Percentiles rank a stretch among this genome's conserved stretches.
Conservation (phyloP, 2,329 filamentous ascomycete genomes). For the Botryotinia calthae region DNA sequence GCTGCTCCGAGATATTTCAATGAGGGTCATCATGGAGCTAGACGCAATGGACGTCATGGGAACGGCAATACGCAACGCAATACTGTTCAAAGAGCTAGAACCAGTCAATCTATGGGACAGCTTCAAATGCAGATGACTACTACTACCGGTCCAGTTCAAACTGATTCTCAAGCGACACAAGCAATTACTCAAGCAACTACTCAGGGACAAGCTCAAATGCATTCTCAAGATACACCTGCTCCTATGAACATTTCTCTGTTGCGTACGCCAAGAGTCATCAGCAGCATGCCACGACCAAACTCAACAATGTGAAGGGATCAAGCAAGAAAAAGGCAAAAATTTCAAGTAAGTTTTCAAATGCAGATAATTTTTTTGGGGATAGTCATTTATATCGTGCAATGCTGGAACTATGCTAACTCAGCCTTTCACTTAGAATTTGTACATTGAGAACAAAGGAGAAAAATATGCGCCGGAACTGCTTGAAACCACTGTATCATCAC, state of each 20-base stretch:
- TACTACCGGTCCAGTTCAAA: not conserved
- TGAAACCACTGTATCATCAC: conserved; percentile 5
- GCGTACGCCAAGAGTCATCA: conserved; percentile 7
- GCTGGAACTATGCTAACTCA: conserved; percentile 16
- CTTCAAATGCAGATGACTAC: not conserved
- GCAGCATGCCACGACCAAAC: conserved; percentile 13
- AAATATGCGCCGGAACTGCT: conserved; percentile 20
- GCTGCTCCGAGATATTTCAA: not conserved
- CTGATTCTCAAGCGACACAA: not conserved
- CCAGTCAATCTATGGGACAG: not conserved
- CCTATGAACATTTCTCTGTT: not conserved
- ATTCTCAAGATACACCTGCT: not conserved
- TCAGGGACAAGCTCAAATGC: not conserved
- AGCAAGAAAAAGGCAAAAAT: not conserved
- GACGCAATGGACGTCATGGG: not conserved
- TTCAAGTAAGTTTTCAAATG: conserved; percentile 9
- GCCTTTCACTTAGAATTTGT: conserved; percentile 26
- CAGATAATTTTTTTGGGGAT: not conserved
- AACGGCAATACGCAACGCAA: not conserved
- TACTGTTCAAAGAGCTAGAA: not conserved
- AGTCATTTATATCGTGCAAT: conserved; percentile 9
- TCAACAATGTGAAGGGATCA: conserved; percentile 12
- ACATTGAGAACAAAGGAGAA: conserved; percentile 29
- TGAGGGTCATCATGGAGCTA: not conserved
- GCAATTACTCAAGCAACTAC: conserved; percentile 2